Base-by-base conservation (phyloP, 306 rosid species). In the Canavalia ensiformis region DNA sequence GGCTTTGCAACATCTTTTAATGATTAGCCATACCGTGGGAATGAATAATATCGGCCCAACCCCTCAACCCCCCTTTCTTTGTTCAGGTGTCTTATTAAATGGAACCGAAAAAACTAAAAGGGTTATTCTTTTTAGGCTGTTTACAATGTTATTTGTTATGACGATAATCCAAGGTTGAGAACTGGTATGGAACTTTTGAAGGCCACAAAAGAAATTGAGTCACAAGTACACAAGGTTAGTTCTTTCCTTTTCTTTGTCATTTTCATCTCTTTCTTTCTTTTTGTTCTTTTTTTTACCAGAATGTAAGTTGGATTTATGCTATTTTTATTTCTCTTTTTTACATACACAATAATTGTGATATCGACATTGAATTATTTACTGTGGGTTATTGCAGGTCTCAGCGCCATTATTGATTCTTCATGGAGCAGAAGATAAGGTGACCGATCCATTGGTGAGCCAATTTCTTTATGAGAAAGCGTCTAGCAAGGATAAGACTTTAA, bases 381-480 rank as follows among this genome's bases (percentile, higher is more conserved):
- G n/a, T 54, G 75, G 33, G 56, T 59, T 44, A 57, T 83, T 80
- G 74, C 90, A 94, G 95, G 92, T 94, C 50, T 89, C 95, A 28
- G 85, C 90, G 28, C 97, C 98, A 47, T 72, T 94, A 56, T 79
- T 94, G 71, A 73, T 94, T 88, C 92, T 94, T 83, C 98, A 94
- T 64, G 97, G 98, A 62, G 98, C 92, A 46, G 94, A 86, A 31
- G 96, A 94, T 66, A 90, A 79, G 86, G 93, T 94, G 81, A 92
- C 94, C 1, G 97, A 92, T 89, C 98, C 97, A 39, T 34, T 51
- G 3, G 95, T 94, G 81, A 94, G 98, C 83, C 82, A 65, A 75
- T 92, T 86, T 90, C 97, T 94, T 42, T 94, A 94, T 64, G 91
- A 92, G 82, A 87, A 81, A 7, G 94, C 98, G 29, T 87, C 89